phyloP scores from a whole-genome alignment of 768 basidiomycete species.

The Grammothele lineata region DNA sequence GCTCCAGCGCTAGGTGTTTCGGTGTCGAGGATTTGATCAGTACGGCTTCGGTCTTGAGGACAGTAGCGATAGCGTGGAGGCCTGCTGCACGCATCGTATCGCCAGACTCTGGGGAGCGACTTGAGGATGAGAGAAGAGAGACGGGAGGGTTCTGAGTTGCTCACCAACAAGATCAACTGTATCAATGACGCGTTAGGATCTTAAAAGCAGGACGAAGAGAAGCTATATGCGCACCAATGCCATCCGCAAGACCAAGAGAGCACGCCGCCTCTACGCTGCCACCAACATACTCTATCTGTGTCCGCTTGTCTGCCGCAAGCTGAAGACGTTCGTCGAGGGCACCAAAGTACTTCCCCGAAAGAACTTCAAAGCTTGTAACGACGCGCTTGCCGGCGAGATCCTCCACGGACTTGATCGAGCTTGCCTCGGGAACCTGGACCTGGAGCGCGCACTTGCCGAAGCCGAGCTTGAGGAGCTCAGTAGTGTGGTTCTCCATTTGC shows the following conservation, averaged over 20 bases:
- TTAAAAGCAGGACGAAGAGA: too few relatives aligned
- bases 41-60: slow-evolving; percentile 86
- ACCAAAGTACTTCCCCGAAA: slow-evolving; percentile 75
- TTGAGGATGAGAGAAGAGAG: neutral
- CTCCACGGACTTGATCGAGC: slow-evolving; percentile 64
- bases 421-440: slow-evolving; percentile 84
- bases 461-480: slow-evolving; percentile 76
- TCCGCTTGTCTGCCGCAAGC: slow-evolving; percentile 53
- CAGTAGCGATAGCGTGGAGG: slow-evolving; percentile 85
- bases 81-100: slow-evolving; percentile 99
- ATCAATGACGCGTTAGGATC: too few relatives aligned
- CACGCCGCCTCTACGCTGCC: slow-evolving; percentile 99
- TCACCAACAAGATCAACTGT: slow-evolving; percentile 91
- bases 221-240: slow-evolving; percentile 71
- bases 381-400: slow-evolving; percentile 88
- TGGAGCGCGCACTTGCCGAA: slow-evolving; percentile 91
- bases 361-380: slow-evolving; percentile 93
- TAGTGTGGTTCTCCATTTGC: slow-evolving; percentile 71
- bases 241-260: slow-evolving; percentile 92
- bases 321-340: slow-evolving; percentile 52
- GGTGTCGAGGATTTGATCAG: slow-evolving; percentile 76
- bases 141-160: too few relatives aligned
- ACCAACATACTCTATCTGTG: slow-evolving; percentile 91
- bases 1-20: slow-evolving; percentile 57
- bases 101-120: slow-evolving; percentile 70